Evolutionary conservation across 345 rosid genomes (phyloP).

Genomic region (Eucalyptus sp.): DNA sequence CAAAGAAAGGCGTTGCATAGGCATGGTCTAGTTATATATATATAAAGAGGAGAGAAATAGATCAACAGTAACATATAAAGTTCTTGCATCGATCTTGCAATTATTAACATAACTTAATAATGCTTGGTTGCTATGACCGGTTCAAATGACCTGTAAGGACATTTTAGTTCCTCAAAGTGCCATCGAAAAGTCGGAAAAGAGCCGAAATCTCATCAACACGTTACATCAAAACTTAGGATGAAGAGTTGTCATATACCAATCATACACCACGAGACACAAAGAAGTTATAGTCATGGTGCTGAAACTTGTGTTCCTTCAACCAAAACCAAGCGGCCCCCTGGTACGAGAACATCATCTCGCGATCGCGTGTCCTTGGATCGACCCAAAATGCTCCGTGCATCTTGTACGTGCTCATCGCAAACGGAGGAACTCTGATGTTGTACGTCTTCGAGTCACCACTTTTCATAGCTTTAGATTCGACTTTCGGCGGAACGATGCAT

Average conservation of each 20-base stretch:
- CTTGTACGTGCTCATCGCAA: constrained; percentile 24
- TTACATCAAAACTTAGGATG: not conserved
- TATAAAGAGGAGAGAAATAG: rapidly evolving
- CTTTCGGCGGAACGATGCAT: not conserved
- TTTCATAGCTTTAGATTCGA: not conserved
- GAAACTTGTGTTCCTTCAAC: constrained; percentile 13
- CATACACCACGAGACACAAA: constrained; percentile 11
- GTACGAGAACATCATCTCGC: not conserved
- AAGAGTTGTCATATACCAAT: rapidly evolving
- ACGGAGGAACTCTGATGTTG: constrained; percentile 6
- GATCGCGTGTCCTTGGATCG: constrained; percentile 11
- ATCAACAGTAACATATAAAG: not conserved
- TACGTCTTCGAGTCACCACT: not conserved
- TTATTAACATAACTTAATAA: not conserved
- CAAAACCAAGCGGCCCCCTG: constrained; percentile 10
- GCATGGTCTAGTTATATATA: not conserved
- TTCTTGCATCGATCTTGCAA: rapidly evolving
- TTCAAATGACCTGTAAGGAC: not conserved
- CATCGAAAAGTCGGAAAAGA: too few species aligned
- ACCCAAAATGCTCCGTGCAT: constrained; percentile 19
- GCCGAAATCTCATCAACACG: not conserved
- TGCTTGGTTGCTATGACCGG: not conserved
- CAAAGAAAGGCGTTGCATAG: not conserved
- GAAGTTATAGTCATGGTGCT: constrained; percentile 31
- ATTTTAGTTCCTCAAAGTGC: not conserved